Conservation (phyloP, 352 stramenopile genomes). For the Globisporangium barbulae region DNA sequence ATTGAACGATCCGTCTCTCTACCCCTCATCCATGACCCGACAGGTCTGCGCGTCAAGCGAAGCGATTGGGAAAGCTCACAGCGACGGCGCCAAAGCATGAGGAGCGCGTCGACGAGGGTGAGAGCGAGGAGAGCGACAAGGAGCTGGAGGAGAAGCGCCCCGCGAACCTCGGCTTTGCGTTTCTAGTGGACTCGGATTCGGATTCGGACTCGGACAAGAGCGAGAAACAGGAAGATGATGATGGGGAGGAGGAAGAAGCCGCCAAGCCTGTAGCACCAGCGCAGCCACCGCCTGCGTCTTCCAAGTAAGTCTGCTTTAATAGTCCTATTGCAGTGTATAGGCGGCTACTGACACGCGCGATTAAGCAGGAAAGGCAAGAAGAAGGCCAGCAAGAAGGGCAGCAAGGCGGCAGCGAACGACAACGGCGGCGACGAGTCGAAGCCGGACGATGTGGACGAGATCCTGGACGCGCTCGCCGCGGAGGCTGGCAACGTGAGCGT, state of each 20-base stretch:
- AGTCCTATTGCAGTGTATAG: background rate
- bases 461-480: constrained; percentile 58
- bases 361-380: constrained; percentile 22
- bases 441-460: constrained; percentile 54
- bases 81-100: constrained; percentile 37
- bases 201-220: constrained; percentile 47
- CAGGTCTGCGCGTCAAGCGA: constrained; percentile 81
- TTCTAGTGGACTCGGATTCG: constrained; percentile 67
- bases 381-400: constrained; percentile 41
- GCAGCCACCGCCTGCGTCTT: background rate
- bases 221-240: constrained; percentile 19
- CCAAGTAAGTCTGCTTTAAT: constrained; percentile 17
- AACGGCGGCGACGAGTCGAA: constrained; percentile 25
- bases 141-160: constrained; percentile 54
- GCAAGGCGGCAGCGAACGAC: constrained; percentile 12
- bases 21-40: background rate
- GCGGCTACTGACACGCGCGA: background rate
- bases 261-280: constrained; percentile 11
- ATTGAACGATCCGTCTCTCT: background rate
- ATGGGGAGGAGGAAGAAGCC: constrained; percentile 21
- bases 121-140: constrained; percentile 29
- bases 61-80: constrained; percentile 51
- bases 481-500: constrained; percentile 40
- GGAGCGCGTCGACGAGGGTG: constrained; percentile 11
- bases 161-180: constrained; percentile 60